Evolutionary conservation across 2,329 filamentous ascomycete species (phyloP), one percentile per base, ranked within the genome.

Genomic region (Beauveria scarabaeidicola): DNA sequence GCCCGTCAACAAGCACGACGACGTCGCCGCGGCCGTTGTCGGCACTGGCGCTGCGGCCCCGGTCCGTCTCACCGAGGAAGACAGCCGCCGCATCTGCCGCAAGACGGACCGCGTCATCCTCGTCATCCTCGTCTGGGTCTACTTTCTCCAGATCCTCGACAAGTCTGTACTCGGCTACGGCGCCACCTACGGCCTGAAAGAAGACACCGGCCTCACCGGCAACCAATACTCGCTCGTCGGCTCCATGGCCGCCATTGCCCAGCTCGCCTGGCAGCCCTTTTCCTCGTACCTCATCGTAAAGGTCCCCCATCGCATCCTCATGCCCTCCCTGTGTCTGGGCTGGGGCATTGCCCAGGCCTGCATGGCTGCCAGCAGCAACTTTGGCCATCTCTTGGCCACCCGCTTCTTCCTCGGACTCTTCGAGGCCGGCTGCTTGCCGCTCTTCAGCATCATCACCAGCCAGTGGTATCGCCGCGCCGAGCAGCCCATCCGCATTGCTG

Each of bases 51-150:
- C 7, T 1, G 11, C 41, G 27, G 23, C 17, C 3, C 59, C 55
- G 25, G 36, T 52, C 23, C 32, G 11, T 3, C 53, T 62, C 8
- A 61, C 52, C 54, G 77, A 81, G 79, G 69, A 78, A 75, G 63
- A 61, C 50, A 61, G 60, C 38, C 60, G 60, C 25, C 77, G 79
- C 10, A 86, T 87, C 62, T 76, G 80, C 27, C 77, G 76, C 46
- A 86, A 86, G 69, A 87, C 83, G 1, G 85, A 88, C 66, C 77
- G 75, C 52, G 75, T 77, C 29, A 83, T 88, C 58, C 74, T 88
- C 1, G 66, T 68, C 3, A 77, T 83, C 52, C 74, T 83, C 1
- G 67, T 81, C 52, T 83, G 80, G 80, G 78, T 82, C n/a, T 83
- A 83, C 67, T 83, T 83, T 65, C 73, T 84, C 13, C 80, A 82